Base-by-base conservation (phyloP, 2,329 filamentous ascomycete species). In the Hymenoscyphus occultus region DNA sequence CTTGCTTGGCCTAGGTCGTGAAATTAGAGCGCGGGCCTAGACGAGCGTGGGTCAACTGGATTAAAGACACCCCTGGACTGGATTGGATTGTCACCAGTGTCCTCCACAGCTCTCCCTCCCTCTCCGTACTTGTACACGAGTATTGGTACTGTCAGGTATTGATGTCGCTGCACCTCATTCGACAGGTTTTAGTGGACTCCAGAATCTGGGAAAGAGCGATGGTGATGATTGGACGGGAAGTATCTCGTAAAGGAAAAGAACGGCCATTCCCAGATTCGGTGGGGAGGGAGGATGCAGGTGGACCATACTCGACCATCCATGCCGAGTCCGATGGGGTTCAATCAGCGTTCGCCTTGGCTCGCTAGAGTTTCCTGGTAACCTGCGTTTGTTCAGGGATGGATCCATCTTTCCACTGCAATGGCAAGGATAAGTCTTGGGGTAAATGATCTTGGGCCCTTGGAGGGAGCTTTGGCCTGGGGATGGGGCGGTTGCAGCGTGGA, bases 201-300 rank as follows among this genome's bases (percentile, higher is more conserved):
- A 51, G 45, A 51, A 19, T 12, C 19, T 54, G 48, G 48, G 48
- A 54, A 54, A 54, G 19, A 19, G 48, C 48, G 48, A 22, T 28
- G 22, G 19, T 54, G 9, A 10, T 54, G 48, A 54, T 54, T 54
- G 48, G 48, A 5, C 19, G 12, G 10, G 28, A 28, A 28, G 28
- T 28, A 28, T 28, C 28, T 28, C 28, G 28, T 28, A 28, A 28
- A 28, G 3, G 28, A 28, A 28, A 28, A 28, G 28, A 28, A 13
- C 48, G 22, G 48, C 48, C 48, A 54, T 54, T 54, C 48, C 48
- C 48, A 28, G 48, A 54, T 54, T 22, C 19, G 22, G 19, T 54
- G 22, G 48, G 48, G 10, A 19, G 48, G 48, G 48, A 12, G 22
- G 48, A 54, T 28, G 28, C 28, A 28, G 28, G 28, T 28, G 28